Evolutionary conservation across 1,284 basidiomycete genomes (phyloP), one percentile per base, ranked within the genome.

Genomic region (Apiotrichum gracile): DNA sequence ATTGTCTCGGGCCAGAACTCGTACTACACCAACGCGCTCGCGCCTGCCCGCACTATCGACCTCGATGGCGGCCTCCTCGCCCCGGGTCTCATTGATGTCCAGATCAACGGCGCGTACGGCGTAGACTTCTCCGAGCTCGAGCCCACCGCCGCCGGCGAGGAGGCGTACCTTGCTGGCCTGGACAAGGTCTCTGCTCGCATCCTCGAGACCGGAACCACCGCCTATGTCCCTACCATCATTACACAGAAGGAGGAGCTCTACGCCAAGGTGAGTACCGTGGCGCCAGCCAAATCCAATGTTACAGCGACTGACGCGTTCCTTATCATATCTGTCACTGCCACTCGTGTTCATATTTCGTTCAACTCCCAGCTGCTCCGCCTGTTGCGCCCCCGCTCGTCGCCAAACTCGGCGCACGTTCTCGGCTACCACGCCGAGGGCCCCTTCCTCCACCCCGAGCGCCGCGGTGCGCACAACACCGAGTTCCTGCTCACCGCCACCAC

Each of bases 391-490:
- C 58, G 72, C 13, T 62, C 65, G 14, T 44, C 52, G 0, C 24
- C 57, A 9, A 35, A 53, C 3, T 58, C 55, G 12, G 87, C 87
- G 1, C 85, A 82, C 49, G 75, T 87, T 3, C 80, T 93, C 17
- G 90, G 90, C 17, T 93, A 87, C 83, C 90, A 93, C 63, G 87
- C 83, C 29, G 91, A 93, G 73, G 91, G 91, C 0, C 91, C 91
- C 1, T 94, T 92, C 77, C 80, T 93, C 38, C 62, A 65, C 49
- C 68, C 85, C 85, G 54, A 76, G 80, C 55, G 82, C 68, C 84
- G 87, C 51, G 90, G 90, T 6, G 87, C 87, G 0, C 90, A 93
- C 69, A 80, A 83, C 3, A 81, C 83, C 5, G 78, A 83, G 4
- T 84, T 85, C 65, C 81, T 92, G 21, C 75, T 84, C 10, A 69